Percentiles rank a stretch among this genome's conserved stretches.
Evolutionary conservation across 805 yeast genomes (phyloP).

Genomic region (Lachancea nothofagi): DNA sequence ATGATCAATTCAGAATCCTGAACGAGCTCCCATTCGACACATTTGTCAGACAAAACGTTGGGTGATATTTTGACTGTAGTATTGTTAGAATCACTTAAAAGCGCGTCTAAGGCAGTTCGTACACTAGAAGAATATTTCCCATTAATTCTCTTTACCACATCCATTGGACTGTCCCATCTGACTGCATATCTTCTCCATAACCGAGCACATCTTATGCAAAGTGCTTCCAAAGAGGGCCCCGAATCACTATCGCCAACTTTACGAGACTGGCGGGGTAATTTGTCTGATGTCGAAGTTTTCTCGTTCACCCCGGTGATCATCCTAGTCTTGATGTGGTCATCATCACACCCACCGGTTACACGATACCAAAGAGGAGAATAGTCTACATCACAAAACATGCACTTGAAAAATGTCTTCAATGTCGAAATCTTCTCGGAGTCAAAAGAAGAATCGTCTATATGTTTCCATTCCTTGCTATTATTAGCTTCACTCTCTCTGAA

Average conservation of each 20-base stretch:
- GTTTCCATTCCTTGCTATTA: conserved; percentile 23
- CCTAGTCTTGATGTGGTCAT: conserved; percentile 20
- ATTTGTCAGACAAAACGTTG: conserved; percentile 33
- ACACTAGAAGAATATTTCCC: conserved; percentile 20
- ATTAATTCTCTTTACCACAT: conserved; percentile 46
- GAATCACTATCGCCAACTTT: conserved; percentile 11
- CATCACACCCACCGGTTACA: conserved; percentile 31
- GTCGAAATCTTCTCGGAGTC: conserved; percentile 47
- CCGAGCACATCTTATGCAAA: conserved; percentile 83
- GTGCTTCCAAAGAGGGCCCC: conserved; percentile 43
- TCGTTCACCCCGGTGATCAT: conserved; percentile 22
- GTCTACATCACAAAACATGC: conserved; percentile 62
- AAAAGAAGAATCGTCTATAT: conserved; percentile 51
- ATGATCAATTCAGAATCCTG: conserved; percentile 55
- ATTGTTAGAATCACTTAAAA: conserved; percentile 18
- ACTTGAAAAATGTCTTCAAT: conserved; percentile 43
- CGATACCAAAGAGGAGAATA: conserved; percentile 36
- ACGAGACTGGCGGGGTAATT: conserved; percentile 28
- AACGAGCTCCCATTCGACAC: conserved; percentile 60
- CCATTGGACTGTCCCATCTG: conserved; percentile 75
- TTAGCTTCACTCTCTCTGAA: conserved; percentile 9
- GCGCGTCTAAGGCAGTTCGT: conserved; percentile 12
- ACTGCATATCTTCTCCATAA: conserved; percentile 89
- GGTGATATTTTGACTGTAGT: conserved; percentile 16
- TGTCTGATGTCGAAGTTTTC: conserved; percentile 13